Evolutionary conservation across 2,329 filamentous ascomycete genomes (phyloP), one percentile per base, ranked within the genome.

Genomic region (Paecilomyces variotii): DNA sequence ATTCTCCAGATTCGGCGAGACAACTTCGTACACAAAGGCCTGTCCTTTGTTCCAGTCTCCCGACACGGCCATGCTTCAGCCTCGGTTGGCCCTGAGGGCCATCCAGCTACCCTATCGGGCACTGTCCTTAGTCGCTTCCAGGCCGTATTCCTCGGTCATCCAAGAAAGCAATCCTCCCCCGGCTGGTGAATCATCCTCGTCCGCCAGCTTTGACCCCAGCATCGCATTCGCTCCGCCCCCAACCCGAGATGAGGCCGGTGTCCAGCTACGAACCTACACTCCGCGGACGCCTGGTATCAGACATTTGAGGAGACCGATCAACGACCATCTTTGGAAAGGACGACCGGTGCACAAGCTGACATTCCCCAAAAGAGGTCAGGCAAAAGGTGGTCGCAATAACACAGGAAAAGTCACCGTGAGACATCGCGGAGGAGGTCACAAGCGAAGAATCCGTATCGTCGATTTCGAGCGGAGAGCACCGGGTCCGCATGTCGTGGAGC

Each of bases 271-370:
- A 67, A 94, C 89, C 57, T 99, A 97, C 76, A 97, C 90, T 74
- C 94, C 94, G 35, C 87, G 91, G 67, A 97, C 94, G 0, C 93
- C 93, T 11, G 94, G 94, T 82, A 76, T 96, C 60, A 87, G 94
- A 69, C 94, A 99, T 83, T 80, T 99, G 64, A 89, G 88, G 74
- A 85, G 94, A 51, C 91, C 94, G 12, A 87, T 97, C 76, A 97
- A 97, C 76, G 91, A 97, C 69, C 94, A 99, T 75, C 79, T 99
- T 53, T 97, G 91, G 91, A 97, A 96, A 77, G 94, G 94, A 59
- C 83, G 91, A 58, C 90, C 94, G 0, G 86, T 88, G 65, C 80
- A 90, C 34, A 85, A 87, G 55, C 82, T 99, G 74, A 99, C 95
- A 10, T 90, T 91, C 68, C 86, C 91, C 39, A 96, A 97, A 75